These are phyloP conservation scores for Rhynchospora breviuscula DNA, from an alignment of 176 grass and related monocot genomes.

Conservation along the genomic window DNA sequence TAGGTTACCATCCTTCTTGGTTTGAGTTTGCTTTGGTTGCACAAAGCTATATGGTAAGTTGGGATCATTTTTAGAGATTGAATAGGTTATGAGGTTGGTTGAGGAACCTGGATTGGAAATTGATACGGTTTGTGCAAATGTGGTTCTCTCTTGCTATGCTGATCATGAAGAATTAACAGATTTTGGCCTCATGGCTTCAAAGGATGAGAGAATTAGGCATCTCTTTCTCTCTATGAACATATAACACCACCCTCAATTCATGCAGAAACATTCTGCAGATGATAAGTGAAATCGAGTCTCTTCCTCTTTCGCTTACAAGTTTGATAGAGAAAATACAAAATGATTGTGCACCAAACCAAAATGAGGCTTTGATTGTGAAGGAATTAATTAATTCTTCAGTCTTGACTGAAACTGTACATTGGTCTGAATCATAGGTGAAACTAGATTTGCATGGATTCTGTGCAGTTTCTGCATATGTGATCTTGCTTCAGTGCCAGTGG, in stretches of 20 bases:
- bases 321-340: slow-evolving; percentile 46
- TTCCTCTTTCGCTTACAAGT: slow-evolving; percentile 34
- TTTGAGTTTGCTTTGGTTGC: slow-evolving; percentile 57
- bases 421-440: slow-evolving; percentile 63
- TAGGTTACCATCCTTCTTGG: slow-evolving; percentile 39
- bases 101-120: slow-evolving; percentile 43
- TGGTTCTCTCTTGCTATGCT: slow-evolving; percentile 75
- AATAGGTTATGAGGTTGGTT: slow-evolving; percentile 57
- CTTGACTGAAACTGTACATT: slow-evolving; percentile 42
- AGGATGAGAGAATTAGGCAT: slow-evolving; percentile 40
- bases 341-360: slow-evolving; percentile 6
- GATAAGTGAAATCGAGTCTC: slow-evolving; percentile 21
- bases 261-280: slow-evolving; percentile 37
- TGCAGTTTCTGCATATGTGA: slow-evolving; percentile 49
- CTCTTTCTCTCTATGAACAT: slow-evolving; percentile 34
- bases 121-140: slow-evolving; percentile 47
- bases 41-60: slow-evolving; percentile 73
- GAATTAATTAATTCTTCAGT: slow-evolving; percentile 53
- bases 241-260: slow-evolving; percentile 55
- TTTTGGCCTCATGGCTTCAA: slow-evolving; percentile 54
- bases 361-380: slow-evolving; percentile 55
- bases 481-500: slow-evolving; percentile 87
- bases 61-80: slow-evolving; percentile 46
- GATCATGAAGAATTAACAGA: slow-evolving; percentile 36
- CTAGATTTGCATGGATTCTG: slow-evolving; percentile 82